Evolutionary conservation across 495 filamentous ascomycete genomes (phyloP).

Genomic region (Hypoxylon lienhwacheense): DNA sequence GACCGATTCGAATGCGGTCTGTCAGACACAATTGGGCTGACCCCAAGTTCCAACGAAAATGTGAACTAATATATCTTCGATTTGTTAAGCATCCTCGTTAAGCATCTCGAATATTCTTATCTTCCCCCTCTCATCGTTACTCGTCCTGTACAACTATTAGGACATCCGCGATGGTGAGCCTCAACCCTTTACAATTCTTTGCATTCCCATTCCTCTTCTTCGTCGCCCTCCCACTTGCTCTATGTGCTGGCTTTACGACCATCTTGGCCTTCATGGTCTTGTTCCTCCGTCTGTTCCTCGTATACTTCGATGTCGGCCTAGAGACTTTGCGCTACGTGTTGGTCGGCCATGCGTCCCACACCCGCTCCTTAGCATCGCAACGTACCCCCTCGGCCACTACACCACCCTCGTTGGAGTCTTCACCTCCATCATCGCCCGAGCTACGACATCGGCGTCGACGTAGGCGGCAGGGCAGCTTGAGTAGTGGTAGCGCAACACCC

Average conservation of each 20-base stretch:
- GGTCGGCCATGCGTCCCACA: constrained; percentile 30
- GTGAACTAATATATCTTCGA: constrained; percentile 12
- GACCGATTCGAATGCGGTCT: not conserved
- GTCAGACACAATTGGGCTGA: constrained; percentile 3
- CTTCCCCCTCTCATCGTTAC: no score
- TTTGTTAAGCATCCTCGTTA: constrained; percentile 1
- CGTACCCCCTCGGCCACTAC: constrained; percentile 9
- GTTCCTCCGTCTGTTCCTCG: constrained; percentile 62
- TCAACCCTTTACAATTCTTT: constrained; percentile 55
- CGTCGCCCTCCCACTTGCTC: constrained; percentile 67
- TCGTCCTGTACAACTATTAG: not conserved
- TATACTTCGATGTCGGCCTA: constrained; percentile 69
- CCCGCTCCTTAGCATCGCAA: constrained; percentile 24
- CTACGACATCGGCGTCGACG: constrained; percentile 41
- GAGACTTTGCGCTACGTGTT: constrained; percentile 41
- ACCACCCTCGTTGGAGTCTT: constrained; percentile 7
- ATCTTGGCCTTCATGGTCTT: constrained; percentile 66
- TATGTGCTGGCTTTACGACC: constrained; percentile 71
- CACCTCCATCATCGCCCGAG: constrained; percentile 21
- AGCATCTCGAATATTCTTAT: constrained; percentile 8
- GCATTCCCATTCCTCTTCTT: constrained; percentile 65
- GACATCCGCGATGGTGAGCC: constrained; percentile 44
- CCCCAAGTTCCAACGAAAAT: constrained; percentile 9
- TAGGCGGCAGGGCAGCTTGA: constrained; percentile 37
- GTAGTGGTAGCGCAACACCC: constrained; percentile 44